Evolutionary conservation across 1,284 basidiomycete genomes (phyloP).

Genomic region (Papiliotrema flavescens): DNA sequence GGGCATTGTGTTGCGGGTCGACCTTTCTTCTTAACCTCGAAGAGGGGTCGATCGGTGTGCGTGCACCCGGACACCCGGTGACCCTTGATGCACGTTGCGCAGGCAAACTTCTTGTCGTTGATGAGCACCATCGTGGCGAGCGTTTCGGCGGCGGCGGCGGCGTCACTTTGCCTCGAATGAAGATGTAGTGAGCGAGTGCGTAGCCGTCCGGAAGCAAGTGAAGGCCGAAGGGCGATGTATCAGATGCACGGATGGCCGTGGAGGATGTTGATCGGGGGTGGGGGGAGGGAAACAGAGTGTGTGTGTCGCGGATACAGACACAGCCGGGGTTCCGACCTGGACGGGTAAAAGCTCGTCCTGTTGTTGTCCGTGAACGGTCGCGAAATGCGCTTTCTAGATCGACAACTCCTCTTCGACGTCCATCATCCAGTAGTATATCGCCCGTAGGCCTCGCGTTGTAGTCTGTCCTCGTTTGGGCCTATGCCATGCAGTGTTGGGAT

Average conservation of each 20-base stretch:
- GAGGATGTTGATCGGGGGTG: not conserved
- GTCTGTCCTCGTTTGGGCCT: too few species aligned
- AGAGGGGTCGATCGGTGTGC: slow-evolving; percentile 70
- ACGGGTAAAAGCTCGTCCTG: too few species aligned
- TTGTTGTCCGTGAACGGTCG: too few species aligned
- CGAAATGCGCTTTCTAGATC: too few species aligned
- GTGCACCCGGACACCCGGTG: slow-evolving; percentile 73
- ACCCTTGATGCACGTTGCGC: slow-evolving; percentile 77
- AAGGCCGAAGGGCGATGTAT: not conserved
- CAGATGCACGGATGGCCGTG: not conserved
- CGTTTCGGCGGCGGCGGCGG: not conserved
- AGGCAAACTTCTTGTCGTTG: slow-evolving; percentile 65
- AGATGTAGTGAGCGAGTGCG: not conserved
- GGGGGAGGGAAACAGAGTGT: not conserved
- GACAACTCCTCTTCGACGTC: too few species aligned
- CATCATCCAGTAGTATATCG: too few species aligned
- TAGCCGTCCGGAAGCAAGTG: not conserved
- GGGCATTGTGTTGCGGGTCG: slow-evolving; percentile 74
- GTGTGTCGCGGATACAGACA: not conserved
- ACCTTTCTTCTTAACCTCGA: slow-evolving; percentile 76
- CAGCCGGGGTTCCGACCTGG: not conserved
- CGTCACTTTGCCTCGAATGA: not conserved
- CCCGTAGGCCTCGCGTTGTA: too few species aligned
- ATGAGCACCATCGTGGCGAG: slow-evolving; percentile 59
- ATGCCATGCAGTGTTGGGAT: too few species aligned